Percentiles rank a stretch among this genome's conserved stretches.
Conservation (phyloP, 495 filamentous ascomycete genomes). For the Viridothelium virens region DNA sequence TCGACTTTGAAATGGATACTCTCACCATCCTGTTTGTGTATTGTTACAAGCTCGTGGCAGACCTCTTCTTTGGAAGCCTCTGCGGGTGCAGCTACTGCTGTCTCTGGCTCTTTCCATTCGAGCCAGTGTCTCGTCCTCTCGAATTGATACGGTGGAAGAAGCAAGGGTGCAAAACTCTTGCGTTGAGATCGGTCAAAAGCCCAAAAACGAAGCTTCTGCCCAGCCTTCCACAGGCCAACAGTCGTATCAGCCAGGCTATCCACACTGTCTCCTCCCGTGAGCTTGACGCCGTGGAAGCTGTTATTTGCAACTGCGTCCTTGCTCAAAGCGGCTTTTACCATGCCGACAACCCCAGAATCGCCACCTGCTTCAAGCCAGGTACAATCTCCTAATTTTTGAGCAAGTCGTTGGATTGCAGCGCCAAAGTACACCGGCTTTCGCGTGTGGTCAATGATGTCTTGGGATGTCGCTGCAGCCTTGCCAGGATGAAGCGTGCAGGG, state of each 20-base stretch:
- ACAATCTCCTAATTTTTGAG: constrained; percentile 28
- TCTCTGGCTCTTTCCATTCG: constrained; percentile 14
- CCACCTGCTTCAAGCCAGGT: constrained; percentile 44
- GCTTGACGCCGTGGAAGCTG: neutral
- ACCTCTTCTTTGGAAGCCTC: neutral
- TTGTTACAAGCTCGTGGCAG: neutral
- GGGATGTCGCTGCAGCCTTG: constrained; percentile 44
- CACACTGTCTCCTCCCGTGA: constrained; percentile 10
- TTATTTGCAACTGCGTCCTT: neutral
- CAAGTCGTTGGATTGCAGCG: constrained; percentile 45
- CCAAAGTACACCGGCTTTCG: constrained; percentile 69
- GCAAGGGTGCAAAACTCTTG: constrained; percentile 25
- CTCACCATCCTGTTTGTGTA: neutral
- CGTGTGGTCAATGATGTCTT: constrained; percentile 58
- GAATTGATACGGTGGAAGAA: constrained; percentile 38
- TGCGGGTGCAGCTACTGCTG: neutral
- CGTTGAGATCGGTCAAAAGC: constrained; percentile 37
- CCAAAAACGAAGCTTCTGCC: constrained; percentile 42
- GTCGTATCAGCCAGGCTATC: constrained; percentile 39
- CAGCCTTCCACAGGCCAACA: constrained; percentile 42
- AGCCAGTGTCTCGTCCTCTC: constrained; percentile 37
- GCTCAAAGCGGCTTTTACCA: neutral
- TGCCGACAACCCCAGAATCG: neutral
- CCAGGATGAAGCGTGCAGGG: constrained; percentile 57
- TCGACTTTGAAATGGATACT: neutral